Percentiles rank a stretch among this genome's conserved stretches.
Evolutionary conservation across 345 rosid genomes (phyloP).

Genomic region (Streptanthus diversifolius): DNA sequence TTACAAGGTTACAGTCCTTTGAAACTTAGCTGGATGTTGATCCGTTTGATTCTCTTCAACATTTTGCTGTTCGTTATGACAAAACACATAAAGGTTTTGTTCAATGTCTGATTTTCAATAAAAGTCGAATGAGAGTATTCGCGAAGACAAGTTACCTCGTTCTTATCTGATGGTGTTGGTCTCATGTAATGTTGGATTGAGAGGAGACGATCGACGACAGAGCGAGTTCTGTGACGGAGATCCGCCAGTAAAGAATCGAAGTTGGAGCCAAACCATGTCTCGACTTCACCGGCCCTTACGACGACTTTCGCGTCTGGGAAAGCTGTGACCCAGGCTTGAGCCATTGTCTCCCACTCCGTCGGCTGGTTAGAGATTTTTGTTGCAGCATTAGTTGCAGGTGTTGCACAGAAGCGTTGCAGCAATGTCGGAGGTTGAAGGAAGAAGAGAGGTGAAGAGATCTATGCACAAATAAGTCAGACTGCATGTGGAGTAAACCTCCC

Average conservation of each 20-base stretch:
- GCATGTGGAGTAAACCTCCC: too few relatives aligned
- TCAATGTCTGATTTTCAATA: background rate
- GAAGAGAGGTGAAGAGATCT: too few relatives aligned
- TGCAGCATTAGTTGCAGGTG: too few relatives aligned
- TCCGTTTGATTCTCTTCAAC: slow-evolving; percentile 43
- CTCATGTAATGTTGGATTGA: slow-evolving; percentile 77
- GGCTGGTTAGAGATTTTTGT: slow-evolving; percentile 18
- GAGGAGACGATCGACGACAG: slow-evolving; percentile 74
- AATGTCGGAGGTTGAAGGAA: too few relatives aligned
- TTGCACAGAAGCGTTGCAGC: too few relatives aligned
- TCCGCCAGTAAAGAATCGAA: slow-evolving; percentile 57
- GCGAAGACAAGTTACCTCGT: slow-evolving; percentile 14
- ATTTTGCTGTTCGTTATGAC: slow-evolving; percentile 16
- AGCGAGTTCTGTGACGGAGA: slow-evolving; percentile 72
- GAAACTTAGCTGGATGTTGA: slow-evolving; percentile 70
- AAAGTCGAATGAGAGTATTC: too few relatives aligned
- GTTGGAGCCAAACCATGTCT: slow-evolving; percentile 85
- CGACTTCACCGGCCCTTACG: slow-evolving; percentile 62
- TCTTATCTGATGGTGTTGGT: slow-evolving; percentile 44
- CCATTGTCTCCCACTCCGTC: slow-evolving; percentile 91
- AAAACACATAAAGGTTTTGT: background rate
- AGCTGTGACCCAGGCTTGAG: slow-evolving; percentile 76
- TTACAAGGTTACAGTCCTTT: slow-evolving; percentile 47
- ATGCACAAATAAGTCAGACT: too few relatives aligned
- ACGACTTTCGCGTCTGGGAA: slow-evolving; percentile 85